Percentiles rank a stretch among this genome's conserved stretches.
Conservation (phyloP, 1,139 yeast genomes). For the Chernovozyma sophiae-reginae region DNA sequence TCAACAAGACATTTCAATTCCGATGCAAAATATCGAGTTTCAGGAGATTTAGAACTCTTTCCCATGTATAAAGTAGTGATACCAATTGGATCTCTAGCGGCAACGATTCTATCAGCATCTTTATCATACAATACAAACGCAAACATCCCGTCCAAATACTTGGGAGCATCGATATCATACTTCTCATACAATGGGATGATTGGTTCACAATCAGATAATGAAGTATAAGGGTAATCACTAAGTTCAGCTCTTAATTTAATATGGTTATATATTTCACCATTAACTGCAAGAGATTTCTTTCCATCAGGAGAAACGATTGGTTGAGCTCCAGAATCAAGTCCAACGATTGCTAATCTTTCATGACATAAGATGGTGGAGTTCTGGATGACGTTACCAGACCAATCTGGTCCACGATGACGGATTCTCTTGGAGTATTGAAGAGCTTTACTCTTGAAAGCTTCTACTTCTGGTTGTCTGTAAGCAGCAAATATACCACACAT, state of each 20-base stretch:
- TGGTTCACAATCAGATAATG: conserved; percentile 94
- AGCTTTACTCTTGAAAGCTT: conserved; percentile 80
- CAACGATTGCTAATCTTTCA: conserved; percentile 95
- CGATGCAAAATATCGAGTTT: conserved; percentile 83
- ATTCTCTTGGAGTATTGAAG: conserved; percentile 85
- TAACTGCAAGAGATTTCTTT: conserved; percentile 73
- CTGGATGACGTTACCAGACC: conserved; percentile 86
- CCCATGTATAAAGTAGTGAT: conserved; percentile 97
- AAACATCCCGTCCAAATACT: conserved; percentile 94
- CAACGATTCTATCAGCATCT: conserved; percentile 78
- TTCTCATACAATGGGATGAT: conserved; percentile 88
- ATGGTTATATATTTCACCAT: conserved; percentile 98
- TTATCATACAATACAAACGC: conserved; percentile 91
- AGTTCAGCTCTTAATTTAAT: conserved; percentile 78
- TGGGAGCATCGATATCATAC: conserved; percentile 87
- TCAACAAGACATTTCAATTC: conserved; percentile 91
- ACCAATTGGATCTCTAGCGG: conserved; percentile 98
- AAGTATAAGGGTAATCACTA: conserved; percentile 69
- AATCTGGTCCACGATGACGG: conserved; percentile 99
- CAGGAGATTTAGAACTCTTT: conserved; percentile 62
- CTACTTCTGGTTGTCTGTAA: conserved; percentile 73
- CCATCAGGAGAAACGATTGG: conserved; percentile 85
- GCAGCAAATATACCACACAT: conserved; percentile 99
- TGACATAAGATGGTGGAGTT: conserved; percentile 82
- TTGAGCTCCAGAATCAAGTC: conserved; percentile 95